phyloP scores from a whole-genome alignment of 2,329 filamentous ascomycete species.

The Venturia effusa region DNA sequence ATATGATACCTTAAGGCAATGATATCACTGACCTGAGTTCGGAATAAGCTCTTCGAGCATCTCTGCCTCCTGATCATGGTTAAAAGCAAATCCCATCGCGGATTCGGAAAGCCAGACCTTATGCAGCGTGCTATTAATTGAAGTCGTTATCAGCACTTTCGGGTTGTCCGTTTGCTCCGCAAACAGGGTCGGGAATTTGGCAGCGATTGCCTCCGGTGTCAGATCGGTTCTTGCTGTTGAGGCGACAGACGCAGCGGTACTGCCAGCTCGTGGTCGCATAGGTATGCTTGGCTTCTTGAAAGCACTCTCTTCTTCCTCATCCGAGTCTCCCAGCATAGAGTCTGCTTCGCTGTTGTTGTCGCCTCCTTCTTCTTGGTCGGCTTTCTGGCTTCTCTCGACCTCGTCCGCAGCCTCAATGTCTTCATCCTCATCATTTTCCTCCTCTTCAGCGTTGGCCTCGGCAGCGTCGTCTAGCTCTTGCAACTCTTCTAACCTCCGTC shows the following conservation, averaged over 20 bases:
- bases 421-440: constrained; percentile 16
- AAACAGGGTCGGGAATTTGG: constrained; percentile 52
- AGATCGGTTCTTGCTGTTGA: constrained; percentile 49
- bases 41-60: constrained; percentile 51
- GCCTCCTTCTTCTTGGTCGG: constrained; percentile 24
- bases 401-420: constrained; percentile 27
- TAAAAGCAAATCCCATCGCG: constrained; percentile 52
- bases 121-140: constrained; percentile 80
- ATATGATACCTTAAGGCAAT: too few species aligned
- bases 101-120: neutral
- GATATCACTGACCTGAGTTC: neutral
- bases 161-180: constrained; percentile 47
- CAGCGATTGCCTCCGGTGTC: constrained; percentile 48
- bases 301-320: constrained; percentile 44
- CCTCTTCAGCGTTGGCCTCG: constrained; percentile 20
- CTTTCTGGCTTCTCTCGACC: constrained; percentile 26
- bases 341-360: constrained; percentile 52
- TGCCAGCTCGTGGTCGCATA: constrained; percentile 40
- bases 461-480: constrained; percentile 16
- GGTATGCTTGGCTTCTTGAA: constrained; percentile 22
- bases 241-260: constrained; percentile 41
- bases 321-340: constrained; percentile 57
- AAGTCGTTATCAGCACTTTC: constrained; percentile 87
- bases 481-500: constrained; percentile 28
- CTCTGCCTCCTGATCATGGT: constrained; percentile 56